phyloP scores from a whole-genome alignment of 1,284 basidiomycete genomes.

The Takashimella koratensis region DNA sequence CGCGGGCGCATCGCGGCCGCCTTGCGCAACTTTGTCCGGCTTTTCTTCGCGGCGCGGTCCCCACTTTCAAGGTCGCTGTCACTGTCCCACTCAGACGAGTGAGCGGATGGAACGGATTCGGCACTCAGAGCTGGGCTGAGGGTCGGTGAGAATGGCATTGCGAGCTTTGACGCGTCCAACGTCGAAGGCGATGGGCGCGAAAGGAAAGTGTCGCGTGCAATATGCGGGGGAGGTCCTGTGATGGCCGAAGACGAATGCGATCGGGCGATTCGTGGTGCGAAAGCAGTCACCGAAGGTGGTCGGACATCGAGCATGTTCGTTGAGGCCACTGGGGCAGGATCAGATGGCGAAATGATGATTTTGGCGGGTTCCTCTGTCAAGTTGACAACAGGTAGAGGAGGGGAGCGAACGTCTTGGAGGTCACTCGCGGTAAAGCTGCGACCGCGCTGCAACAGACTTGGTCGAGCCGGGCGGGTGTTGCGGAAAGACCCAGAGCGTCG shows the following conservation, averaged over 20 bases:
- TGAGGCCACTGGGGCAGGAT: background rate
- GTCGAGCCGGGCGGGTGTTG: constrained; percentile 12
- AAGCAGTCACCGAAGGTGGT: background rate
- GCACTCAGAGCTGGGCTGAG: background rate
- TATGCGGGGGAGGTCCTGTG: background rate
- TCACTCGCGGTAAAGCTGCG: constrained; percentile 47
- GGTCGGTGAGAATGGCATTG: background rate
- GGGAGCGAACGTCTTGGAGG: constrained; percentile 23
- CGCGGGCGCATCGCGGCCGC: background rate
- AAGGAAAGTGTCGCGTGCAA: background rate
- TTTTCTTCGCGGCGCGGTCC: background rate
- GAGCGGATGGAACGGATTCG: background rate
- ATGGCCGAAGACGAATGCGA: constrained; percentile 2
- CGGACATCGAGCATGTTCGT: background rate
- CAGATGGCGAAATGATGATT: background rate
- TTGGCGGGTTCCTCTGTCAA: background rate
- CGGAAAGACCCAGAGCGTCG: constrained; percentile 20
- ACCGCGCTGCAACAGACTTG: constrained; percentile 41
- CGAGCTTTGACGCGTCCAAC: background rate
- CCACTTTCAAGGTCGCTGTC: constrained; percentile 11
- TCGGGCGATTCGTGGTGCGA: background rate
- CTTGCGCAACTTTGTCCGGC: background rate
- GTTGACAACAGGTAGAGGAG: background rate
- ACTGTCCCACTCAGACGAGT: constrained; percentile 9
- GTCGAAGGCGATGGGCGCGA: background rate